Conservation (phyloP, 1,139 yeast species). For the Scheffersomyces stambukii region DNA sequence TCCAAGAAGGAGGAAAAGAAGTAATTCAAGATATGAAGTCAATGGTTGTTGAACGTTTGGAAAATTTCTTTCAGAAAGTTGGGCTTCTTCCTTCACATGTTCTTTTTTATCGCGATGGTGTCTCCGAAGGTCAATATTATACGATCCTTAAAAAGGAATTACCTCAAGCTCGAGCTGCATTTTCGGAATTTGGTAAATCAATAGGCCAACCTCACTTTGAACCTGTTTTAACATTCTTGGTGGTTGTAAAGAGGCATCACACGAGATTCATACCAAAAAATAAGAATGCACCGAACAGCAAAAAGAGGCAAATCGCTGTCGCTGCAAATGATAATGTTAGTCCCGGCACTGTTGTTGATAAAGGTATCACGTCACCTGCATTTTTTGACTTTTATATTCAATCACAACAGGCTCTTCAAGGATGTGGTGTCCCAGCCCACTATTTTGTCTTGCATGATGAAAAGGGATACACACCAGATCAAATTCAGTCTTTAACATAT, state of each 20-base stretch:
- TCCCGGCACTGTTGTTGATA: slow-evolving; percentile 12
- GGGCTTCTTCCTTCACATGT: slow-evolving; percentile 10
- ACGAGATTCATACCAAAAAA: slow-evolving; percentile 12
- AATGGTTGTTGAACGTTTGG: slow-evolving; percentile 11
- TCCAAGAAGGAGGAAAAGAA: slow-evolving; percentile 11
- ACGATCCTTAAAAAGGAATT: slow-evolving; percentile 11
- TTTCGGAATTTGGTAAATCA: slow-evolving; percentile 8
- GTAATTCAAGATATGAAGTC: slow-evolving; percentile 8
- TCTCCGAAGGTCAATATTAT: slow-evolving; percentile 12
- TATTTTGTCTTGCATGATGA: slow-evolving; percentile 13
- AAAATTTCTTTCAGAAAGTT: slow-evolving; percentile 9
- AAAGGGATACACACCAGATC: slow-evolving; percentile 9
- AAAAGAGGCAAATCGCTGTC: slow-evolving; percentile 10
- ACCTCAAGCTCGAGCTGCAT: slow-evolving; percentile 9
- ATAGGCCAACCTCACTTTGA: slow-evolving; percentile 6
- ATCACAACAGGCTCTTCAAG: slow-evolving; percentile 13
- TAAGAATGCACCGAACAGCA: slow-evolving; percentile 6
- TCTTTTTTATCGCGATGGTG: slow-evolving; percentile 13
- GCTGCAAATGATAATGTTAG: slow-evolving; percentile 11
- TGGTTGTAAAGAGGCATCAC: slow-evolving; percentile 13
- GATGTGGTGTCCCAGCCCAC: slow-evolving; percentile 13
- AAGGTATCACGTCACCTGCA: slow-evolving; percentile 9
- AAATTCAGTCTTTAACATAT: slow-evolving; percentile 11
- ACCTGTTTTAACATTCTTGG: slow-evolving; percentile 11
- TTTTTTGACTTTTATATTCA: slow-evolving; percentile 12